Evolutionary conservation across 257 asterid species (phyloP).

Genomic region (Nicotiana benthamiana): DNA sequence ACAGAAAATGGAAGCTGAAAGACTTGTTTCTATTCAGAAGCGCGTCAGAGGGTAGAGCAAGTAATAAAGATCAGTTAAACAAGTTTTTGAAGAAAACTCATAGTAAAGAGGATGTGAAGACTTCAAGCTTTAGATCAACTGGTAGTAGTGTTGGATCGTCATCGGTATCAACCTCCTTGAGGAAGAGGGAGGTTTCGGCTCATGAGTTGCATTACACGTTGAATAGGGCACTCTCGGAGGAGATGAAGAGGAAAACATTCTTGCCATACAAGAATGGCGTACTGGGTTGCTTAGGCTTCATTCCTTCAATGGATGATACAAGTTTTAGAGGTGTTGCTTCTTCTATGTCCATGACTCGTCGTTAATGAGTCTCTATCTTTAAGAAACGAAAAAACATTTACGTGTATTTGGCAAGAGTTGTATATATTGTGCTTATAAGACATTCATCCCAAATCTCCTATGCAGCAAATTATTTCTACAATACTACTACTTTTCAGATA

Average conservation of each 20-base stretch:
- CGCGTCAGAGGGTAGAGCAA: conserved; percentile 73
- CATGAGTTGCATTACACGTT: conserved; percentile 77
- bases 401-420: too few species aligned
- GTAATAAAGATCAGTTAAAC: conserved; percentile 37
- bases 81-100: conserved; percentile 23
- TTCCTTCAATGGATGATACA: conserved; percentile 29
- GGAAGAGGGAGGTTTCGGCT: conserved; percentile 51
- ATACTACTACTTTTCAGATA: too few species aligned
- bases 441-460: too few species aligned
- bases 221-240: conserved; percentile 65
- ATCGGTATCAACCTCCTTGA: conserved; percentile 36
- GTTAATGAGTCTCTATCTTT: neutral
- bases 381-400: too few species aligned
- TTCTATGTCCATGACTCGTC: neutral
- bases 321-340: conserved; percentile 35
- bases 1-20: conserved; percentile 77
- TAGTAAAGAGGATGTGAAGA: conserved; percentile 33
- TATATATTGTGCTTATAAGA: too few species aligned
- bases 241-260: conserved; percentile 64
- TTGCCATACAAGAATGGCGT: conserved; percentile 77
- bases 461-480: too few species aligned
- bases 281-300: conserved; percentile 74
- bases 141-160: conserved; percentile 40
- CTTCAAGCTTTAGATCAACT: conserved; percentile 58
- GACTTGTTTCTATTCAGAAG: conserved; percentile 81